These are phyloP conservation scores for Lipomyces chichibuensis DNA, from an alignment of 805 yeast species.

Conservation along the genomic window DNA sequence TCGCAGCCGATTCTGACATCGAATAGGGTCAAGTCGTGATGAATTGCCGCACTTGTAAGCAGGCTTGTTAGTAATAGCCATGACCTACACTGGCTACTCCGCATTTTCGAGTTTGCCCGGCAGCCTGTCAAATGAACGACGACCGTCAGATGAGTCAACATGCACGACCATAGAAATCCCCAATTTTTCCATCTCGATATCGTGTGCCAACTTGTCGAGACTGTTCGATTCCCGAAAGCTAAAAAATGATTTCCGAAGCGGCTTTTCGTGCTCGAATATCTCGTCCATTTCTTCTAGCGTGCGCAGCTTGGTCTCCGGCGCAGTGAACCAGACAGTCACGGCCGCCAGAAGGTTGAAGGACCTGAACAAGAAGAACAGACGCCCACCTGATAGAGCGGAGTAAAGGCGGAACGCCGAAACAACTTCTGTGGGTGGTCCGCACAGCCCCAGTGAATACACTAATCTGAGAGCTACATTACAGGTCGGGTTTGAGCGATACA, in stretches of 20 bases:
- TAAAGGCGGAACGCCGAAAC: slow-evolving; percentile 45
- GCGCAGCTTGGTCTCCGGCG: slow-evolving; percentile 73
- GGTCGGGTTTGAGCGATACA: no score
- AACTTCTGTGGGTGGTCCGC: no score
- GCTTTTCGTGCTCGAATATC: slow-evolving; percentile 44
- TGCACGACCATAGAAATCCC: background rate
- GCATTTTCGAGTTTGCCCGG: no score
- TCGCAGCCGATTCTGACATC: no score
- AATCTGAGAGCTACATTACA: no score
- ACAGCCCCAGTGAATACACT: no score
- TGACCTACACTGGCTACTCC: no score
- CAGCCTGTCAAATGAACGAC: background rate
- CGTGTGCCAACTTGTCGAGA: background rate
- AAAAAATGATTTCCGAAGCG: slow-evolving; percentile 28
- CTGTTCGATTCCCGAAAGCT: background rate
- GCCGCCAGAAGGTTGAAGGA: slow-evolving; percentile 55
- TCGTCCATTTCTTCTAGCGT: slow-evolving; percentile 74
- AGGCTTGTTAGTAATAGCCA: no score
- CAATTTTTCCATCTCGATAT: background rate
- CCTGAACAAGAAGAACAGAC: slow-evolving; percentile 60
- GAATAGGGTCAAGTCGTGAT: no score
- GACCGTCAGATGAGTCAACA: background rate
- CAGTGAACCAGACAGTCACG: slow-evolving; percentile 52
- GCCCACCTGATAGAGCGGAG: slow-evolving; percentile 61
- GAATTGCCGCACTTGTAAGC: no score